A percentile compares a stretch with the other conserved stretches of the same genome.
These are phyloP conservation scores for Spongiforma sp. DNA, from an alignment of 1,284 basidiomycete genomes.

Conservation along the genomic window DNA sequence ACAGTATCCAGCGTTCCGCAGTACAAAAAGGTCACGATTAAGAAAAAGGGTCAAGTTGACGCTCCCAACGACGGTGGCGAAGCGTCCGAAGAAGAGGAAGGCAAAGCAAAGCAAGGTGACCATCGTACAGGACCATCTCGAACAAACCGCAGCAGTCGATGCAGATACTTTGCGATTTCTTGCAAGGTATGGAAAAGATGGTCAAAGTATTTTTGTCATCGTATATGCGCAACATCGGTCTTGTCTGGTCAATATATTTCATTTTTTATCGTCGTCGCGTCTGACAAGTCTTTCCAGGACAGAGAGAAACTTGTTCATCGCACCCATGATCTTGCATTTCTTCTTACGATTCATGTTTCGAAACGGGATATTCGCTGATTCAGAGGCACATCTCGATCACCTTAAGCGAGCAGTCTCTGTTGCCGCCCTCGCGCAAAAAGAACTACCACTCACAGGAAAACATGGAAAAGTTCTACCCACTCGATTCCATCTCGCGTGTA, in stretches of 20 bases:
- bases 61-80: slow-evolving; percentile 28
- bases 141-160: slow-evolving; percentile 37
- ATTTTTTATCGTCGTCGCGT: background rate
- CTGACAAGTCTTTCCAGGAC: slow-evolving; percentile 31
- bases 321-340: slow-evolving; percentile 51
- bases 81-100: slow-evolving; percentile 33
- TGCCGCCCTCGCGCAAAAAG: slow-evolving; percentile 43
- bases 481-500: slow-evolving; percentile 44
- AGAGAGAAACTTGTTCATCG: slow-evolving; percentile 35
- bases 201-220: slow-evolving; percentile 57
- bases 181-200: slow-evolving; percentile 50
- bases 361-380: slow-evolving; percentile 43
- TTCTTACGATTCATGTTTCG: slow-evolving; percentile 54
- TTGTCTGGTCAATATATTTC: slow-evolving; percentile 44
- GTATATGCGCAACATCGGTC: slow-evolving; percentile 50
- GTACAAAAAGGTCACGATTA: slow-evolving; percentile 29
- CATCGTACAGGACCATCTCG: slow-evolving; percentile 39
- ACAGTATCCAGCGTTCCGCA: slow-evolving; percentile 31
- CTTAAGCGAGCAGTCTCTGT: slow-evolving; percentile 42
- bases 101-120: slow-evolving; percentile 21
- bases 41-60: slow-evolving; percentile 21
- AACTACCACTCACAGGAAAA: slow-evolving; percentile 50
- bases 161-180: slow-evolving; percentile 46
- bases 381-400: slow-evolving; percentile 23
- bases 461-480: slow-evolving; percentile 47